Conservation (phyloP, 2,329 filamentous ascomycete genomes). For the Pseudogymnoascus verrucosus region DNA sequence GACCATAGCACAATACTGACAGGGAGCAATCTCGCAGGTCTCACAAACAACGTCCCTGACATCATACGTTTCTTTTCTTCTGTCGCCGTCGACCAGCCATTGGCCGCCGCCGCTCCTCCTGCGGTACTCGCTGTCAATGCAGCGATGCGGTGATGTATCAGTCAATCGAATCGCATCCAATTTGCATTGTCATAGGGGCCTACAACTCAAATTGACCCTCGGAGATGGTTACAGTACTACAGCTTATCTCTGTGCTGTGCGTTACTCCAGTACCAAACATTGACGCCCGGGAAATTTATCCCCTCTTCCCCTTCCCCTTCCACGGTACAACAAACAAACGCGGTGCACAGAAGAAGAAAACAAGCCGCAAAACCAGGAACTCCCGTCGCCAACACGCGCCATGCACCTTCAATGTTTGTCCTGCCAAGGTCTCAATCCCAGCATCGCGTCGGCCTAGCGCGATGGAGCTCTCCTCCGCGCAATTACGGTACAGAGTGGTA, state of each 20-base stretch:
- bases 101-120: not conserved
- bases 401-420: not conserved
- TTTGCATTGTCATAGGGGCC: not conserved
- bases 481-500: not conserved
- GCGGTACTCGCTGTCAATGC: not conserved
- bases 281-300: not conserved
- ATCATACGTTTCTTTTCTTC: not conserved
- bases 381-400: constrained; percentile 5
- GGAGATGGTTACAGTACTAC: not conserved
- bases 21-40: not conserved
- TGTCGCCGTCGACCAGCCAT: not conserved
- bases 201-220: not conserved
- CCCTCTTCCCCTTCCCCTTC: not conserved
- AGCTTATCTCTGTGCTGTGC: not conserved
- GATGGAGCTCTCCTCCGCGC: not conserved
- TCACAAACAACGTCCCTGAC: not conserved
- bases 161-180: not conserved
- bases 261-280: not conserved
- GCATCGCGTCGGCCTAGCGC: not conserved
- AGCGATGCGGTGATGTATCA: not conserved
- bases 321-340: not conserved
- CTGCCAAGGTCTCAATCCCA: not conserved
- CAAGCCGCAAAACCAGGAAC: not conserved
- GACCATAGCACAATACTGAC: not conserved
- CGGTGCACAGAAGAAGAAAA: not conserved